Evolutionary conservation across 208 protist species (phyloP), one percentile per base, ranked within the genome.

Genomic region (Leishmania martiniquensis): DNA sequence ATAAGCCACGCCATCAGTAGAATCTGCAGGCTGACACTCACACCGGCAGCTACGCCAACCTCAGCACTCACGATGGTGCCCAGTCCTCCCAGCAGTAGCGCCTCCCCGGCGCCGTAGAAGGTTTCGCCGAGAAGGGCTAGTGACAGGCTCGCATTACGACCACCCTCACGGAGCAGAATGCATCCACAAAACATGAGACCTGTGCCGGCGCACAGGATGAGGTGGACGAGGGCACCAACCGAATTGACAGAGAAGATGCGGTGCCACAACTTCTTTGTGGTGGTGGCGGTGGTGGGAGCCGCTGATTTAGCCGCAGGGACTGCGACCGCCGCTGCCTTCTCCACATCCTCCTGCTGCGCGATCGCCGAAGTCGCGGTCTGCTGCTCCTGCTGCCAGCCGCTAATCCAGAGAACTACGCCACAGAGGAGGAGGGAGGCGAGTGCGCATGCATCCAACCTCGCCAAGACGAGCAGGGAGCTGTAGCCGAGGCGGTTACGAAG

Each of bases 401-500:
- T 59, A 1, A 51, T 39, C 54, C 70, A 72, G 12, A 84, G 62
- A 49, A 65, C n/a, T n/a, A n/a, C 59, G 17, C 55, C 51, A 32
- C 76, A 80, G 37, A 76, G 72, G 49, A 42, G n/a, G 44, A 79
- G 59, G 42, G 72, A 66, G 57, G 49, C 60, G 37, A 85, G 20
- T 9, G 67, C 42, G 60, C 65, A 76, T 22, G 73, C 55, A 39
- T 68, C 75, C 54, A 80, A 63, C 17, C 60, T 66, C 20, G 81
- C 77, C n/a, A 75, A 70, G 42, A 76, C 76, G 29, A 88, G 75
- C 63, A 83, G 57, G 32, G 82, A 80, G 13, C 74, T 83, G 17
- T 77, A 77, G 13, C 75, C 85, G 60, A 77, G 82, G 54, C 85
- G 81, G 75, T 88, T 88, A 49, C 55, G 79, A 57, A 78, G 75